These are phyloP conservation scores for Quercus gilva DNA, from an alignment of 306 rosid species.

Conservation along the genomic window DNA sequence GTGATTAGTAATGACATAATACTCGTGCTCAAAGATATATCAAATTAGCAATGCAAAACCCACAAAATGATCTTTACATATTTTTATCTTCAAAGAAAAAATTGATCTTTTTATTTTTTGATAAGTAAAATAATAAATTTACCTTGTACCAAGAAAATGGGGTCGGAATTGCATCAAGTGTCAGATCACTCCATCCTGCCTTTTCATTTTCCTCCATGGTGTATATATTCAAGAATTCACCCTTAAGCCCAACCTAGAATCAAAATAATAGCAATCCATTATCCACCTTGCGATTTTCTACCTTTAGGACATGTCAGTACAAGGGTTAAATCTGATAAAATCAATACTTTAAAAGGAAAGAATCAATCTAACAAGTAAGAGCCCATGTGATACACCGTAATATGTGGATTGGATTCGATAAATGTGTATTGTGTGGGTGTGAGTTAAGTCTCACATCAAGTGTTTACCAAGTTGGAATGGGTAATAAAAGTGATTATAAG, in stretches of 20 bases:
- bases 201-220: constrained; percentile 51
- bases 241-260: constrained; percentile 83
- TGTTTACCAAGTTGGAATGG: no score
- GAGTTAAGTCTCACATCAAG: no score
- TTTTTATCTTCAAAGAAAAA: constrained; percentile 8
- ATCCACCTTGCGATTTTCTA: not conserved
- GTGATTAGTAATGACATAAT: not conserved
- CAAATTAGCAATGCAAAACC: not conserved
- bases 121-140: constrained; percentile 2
- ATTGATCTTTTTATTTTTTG: not conserved
- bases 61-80: constrained; percentile 1
- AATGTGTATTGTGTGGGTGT: no score
- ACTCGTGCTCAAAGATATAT: not conserved
- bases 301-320: not conserved
- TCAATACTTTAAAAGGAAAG: not conserved
- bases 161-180: constrained; percentile 55
- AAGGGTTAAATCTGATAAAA: constrained; percentile 12
- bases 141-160: constrained; percentile 96
- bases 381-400: not conserved
- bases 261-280: constrained; percentile 19
- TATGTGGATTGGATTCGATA: no score
- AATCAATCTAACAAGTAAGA: not conserved
- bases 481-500: no score
- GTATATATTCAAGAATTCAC: constrained; percentile 63
- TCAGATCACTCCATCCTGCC: constrained; percentile 62